Evolutionary conservation across 169 alveolate species (phyloP).

Genomic region (Neospora caninum): DNA sequence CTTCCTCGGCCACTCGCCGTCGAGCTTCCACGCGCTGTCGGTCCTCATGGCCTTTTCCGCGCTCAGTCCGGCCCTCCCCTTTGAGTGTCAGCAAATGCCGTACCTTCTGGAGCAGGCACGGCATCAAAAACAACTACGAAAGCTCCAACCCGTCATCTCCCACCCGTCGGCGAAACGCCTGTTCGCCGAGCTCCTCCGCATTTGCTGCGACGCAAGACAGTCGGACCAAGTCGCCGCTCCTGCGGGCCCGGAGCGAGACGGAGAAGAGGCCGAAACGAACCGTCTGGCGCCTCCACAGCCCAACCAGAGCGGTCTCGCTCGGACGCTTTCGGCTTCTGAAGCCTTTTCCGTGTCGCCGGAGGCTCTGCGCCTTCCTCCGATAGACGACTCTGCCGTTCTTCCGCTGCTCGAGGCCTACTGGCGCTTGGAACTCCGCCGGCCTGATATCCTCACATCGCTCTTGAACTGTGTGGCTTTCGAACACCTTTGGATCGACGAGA

Average conservation of each 20-base stretch:
- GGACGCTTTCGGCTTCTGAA: background rate
- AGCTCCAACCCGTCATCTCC: background rate
- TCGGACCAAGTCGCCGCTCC: background rate
- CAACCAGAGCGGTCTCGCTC: background rate
- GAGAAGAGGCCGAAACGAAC: background rate
- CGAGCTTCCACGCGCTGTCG: background rate
- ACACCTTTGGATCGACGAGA: background rate
- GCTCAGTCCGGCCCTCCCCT: background rate
- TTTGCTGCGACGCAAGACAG: background rate
- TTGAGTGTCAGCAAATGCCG: constrained; percentile 20
- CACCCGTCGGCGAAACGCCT: constrained; percentile 14
- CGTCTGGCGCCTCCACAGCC: background rate
- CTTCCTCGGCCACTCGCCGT: background rate
- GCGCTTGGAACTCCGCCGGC: constrained; percentile 7
- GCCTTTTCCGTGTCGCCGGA: background rate
- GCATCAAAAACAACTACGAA: background rate
- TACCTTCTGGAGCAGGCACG: background rate
- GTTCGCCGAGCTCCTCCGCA: background rate
- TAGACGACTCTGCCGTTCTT: constrained; percentile 16
- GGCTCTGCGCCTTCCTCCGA: background rate
- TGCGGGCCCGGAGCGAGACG: background rate
- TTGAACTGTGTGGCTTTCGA: constrained; percentile 1
- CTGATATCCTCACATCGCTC: background rate
- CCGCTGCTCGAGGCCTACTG: constrained; percentile 38
- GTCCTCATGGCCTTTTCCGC: constrained; percentile 14